Evolutionary conservation across 495 filamentous ascomycete genomes (phyloP).

Genomic region (Podospora comata): DNA sequence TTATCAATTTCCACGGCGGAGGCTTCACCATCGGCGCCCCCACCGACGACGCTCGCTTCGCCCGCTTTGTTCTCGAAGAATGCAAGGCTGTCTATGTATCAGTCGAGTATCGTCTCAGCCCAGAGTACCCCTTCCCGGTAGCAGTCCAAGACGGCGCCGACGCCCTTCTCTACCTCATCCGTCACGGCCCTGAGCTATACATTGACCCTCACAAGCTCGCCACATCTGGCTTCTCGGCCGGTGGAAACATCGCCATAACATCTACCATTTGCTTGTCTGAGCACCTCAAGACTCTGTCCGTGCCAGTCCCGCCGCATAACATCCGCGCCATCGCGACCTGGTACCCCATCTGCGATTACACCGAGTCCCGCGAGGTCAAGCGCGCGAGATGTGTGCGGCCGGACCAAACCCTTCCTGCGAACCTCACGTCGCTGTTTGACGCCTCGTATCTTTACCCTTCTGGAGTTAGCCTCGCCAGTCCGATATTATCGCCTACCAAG

Average conservation of each 20-base stretch:
- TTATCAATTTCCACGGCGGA: constrained; percentile 78
- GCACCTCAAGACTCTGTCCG: constrained; percentile 25
- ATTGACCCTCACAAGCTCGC: constrained; percentile 53
- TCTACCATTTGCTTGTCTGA: constrained; percentile 64
- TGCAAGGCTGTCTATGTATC: constrained; percentile 61
- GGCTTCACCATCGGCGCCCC: constrained; percentile 65
- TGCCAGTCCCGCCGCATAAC: constrained; percentile 28
- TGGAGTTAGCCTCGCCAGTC: constrained; percentile 33
- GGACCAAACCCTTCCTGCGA: constrained; percentile 67
- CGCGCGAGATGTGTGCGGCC: constrained; percentile 59
- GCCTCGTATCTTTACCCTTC: constrained; percentile 67
- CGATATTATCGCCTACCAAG: constrained; percentile 39
- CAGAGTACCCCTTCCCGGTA: constrained; percentile 73
- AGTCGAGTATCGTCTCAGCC: constrained; percentile 74
- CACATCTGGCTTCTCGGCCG: constrained; percentile 81
- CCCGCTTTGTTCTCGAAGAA: constrained; percentile 47
- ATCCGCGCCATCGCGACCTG: constrained; percentile 58
- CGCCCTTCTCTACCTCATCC: constrained; percentile 62
- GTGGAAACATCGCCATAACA: constrained; percentile 81
- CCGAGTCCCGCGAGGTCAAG: constrained; percentile 68
- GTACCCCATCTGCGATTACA: constrained; percentile 86
- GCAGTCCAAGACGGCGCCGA: constrained; percentile 74
- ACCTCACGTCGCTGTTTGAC: constrained; percentile 84
- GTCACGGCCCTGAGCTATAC: constrained; percentile 51
- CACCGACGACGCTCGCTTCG: constrained; percentile 72